phyloP scores from a whole-genome alignment of 2,329 filamentous ascomycete genomes.

The Didymella pomorum region DNA sequence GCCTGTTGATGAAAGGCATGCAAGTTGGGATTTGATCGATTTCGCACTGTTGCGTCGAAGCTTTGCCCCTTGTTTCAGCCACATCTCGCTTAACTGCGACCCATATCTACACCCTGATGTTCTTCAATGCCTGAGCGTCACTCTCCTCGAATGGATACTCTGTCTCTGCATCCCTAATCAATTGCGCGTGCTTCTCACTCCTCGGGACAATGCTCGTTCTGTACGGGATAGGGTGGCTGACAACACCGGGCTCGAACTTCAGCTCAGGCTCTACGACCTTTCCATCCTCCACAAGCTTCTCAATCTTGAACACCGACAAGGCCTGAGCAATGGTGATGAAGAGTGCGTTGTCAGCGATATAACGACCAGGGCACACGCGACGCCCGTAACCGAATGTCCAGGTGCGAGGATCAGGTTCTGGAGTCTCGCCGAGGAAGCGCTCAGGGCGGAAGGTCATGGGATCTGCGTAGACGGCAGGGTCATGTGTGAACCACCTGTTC shows the following conservation, averaged over 20 bases:
- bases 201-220: slow-evolving; percentile 47
- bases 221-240: slow-evolving; percentile 53
- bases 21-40: too few relatives aligned
- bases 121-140: slow-evolving; percentile 43
- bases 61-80: too few relatives aligned
- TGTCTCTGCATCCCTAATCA: slow-evolving; percentile 47
- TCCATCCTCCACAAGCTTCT: slow-evolving; percentile 51
- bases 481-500: slow-evolving; percentile 53
- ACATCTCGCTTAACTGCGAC: background rate
- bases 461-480: slow-evolving; percentile 49
- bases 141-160: slow-evolving; percentile 53
- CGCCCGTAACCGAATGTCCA: slow-evolving; percentile 54
- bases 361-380: slow-evolving; percentile 54
- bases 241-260: slow-evolving; percentile 48
- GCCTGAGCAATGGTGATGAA: slow-evolving; percentile 55
- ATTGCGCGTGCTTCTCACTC: slow-evolving; percentile 39
- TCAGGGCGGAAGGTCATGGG: slow-evolving; percentile 56
- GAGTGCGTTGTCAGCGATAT: slow-evolving; percentile 53
- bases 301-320: slow-evolving; percentile 58
- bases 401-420: slow-evolving; percentile 52
- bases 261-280: slow-evolving; percentile 48
- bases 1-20: too few relatives aligned
- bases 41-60: too few relatives aligned
- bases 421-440: slow-evolving; percentile 49
- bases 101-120: slow-evolving; percentile 9